These are phyloP conservation scores for Angophora floribunda DNA, from an alignment of 345 rosid species.

Conservation along the genomic window DNA sequence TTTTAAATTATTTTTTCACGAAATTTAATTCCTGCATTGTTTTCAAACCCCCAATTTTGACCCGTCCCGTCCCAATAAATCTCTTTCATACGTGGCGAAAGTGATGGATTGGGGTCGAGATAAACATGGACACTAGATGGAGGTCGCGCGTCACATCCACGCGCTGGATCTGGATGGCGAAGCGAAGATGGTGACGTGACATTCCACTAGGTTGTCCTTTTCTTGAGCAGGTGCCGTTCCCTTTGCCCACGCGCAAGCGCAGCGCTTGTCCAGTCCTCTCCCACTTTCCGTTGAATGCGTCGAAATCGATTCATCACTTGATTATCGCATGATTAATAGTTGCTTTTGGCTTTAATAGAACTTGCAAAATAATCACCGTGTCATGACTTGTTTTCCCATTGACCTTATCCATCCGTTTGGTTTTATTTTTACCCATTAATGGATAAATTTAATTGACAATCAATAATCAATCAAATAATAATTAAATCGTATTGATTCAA, in stretches of 20 bases:
- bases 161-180: neutral
- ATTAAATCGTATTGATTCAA: neutral
- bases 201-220: neutral
- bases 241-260: neutral
- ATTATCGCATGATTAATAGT: neutral
- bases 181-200: neutral
- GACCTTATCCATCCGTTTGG: neutral
- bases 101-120: neutral
- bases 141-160: neutral
- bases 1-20: no score
- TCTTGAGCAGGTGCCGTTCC: neutral
- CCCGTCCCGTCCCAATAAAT: neutral
- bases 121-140: neutral
- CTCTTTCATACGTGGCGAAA: neutral
- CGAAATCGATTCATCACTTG: neutral
- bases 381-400: neutral
- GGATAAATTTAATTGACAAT: neutral
- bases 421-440: neutral
- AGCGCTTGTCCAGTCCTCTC: neutral
- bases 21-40: neutral
- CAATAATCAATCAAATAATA: accelerated
- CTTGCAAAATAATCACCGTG: neutral
- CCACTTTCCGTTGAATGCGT: neutral
- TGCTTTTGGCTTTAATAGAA: neutral
- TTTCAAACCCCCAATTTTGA: neutral